Evolutionary conservation across 23 red algal species (phyloP), one percentile per base, ranked within the genome.

Genomic region (Pyropia yezoensis): DNA sequence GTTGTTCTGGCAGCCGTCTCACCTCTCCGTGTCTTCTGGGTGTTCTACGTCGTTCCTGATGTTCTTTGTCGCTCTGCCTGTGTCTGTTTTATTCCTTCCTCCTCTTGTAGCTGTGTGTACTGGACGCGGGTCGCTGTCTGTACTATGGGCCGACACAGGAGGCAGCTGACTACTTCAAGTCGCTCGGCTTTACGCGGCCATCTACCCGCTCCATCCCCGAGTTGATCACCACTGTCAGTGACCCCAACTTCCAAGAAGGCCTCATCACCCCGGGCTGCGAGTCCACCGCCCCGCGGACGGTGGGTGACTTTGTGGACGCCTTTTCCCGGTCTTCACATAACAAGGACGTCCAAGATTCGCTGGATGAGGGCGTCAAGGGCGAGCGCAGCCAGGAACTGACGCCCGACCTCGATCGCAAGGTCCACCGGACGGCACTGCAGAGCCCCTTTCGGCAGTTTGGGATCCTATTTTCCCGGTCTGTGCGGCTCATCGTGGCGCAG

Each of bases 101-200:
- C 4, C 20, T 47, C 4, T 8, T 47, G 9, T 13, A 47, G 39
- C 39, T 47, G 9, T 83, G 78, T 26, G 56, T 93, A 47, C 68
- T 96, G 26, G 83, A 96, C 26, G 55, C 71, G 18, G 91, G 91
- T 18, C 77, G 85, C 21, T 23, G 75, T 3, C 33, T 96, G 30
- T 96, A 86, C 84, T 96, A 86, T 67, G 91, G 91, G 3, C 79
- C 76, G 24, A 59, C 67, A 4, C 62, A 55, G 1, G 81, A 96
- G 45, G 91, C 80, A 11, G 77, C 85, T 18, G 25, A 50, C 50
- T 96, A 87, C 53, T 96, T 90, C 50, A 52, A 25, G 12, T 33
- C 55, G 20, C 58, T 96, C 20, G 91, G 91, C 26, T 86, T 89
- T 62, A 18, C 29, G 18, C 69, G 81, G 54, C 91, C 91, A 20